Evolutionary conservation across 2,329 filamentous ascomycete species (phyloP).

Genomic region (Setomelanomma holmii): DNA sequence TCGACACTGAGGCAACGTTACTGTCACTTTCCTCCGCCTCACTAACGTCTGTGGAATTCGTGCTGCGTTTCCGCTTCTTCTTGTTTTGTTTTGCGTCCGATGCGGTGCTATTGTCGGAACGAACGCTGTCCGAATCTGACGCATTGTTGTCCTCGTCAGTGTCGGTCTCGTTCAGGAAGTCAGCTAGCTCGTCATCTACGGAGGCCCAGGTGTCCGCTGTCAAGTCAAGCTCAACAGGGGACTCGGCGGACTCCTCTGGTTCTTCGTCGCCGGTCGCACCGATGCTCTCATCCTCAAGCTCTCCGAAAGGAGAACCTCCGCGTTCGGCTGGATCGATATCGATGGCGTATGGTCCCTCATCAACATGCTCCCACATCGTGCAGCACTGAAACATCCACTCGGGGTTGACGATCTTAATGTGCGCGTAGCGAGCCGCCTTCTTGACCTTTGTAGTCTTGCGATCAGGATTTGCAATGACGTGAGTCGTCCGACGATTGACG

Average conservation of each 20-base stretch:
- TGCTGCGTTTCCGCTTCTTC: conserved; percentile 47
- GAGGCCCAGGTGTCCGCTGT: conserved; percentile 52
- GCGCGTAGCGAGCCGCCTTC: conserved; percentile 78
- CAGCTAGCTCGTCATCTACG: conserved; percentile 74
- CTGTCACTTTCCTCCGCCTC: conserved; percentile 53
- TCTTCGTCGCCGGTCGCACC: conserved; percentile 49
- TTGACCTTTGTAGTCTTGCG: conserved; percentile 89
- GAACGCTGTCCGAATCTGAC: conserved; percentile 44
- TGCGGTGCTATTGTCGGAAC: conserved; percentile 37
- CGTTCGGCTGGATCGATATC: conserved; percentile 73
- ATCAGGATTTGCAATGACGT: conserved; percentile 74
- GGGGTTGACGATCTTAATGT: conserved; percentile 89
- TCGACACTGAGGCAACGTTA: conserved; percentile 45
- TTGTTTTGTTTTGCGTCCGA: conserved; percentile 31
- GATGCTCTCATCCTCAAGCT: conserved; percentile 54
- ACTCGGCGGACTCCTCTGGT: conserved; percentile 35
- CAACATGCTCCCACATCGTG: conserved; percentile 79
- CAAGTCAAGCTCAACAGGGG: conserved; percentile 33
- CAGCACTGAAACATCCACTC: conserved; percentile 89
- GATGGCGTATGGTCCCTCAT: conserved; percentile 81
- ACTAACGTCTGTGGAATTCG: conserved; percentile 38
- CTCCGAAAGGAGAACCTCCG: conserved; percentile 46
- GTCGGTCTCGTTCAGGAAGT: conserved; percentile 67
- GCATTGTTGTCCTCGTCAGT: conserved; percentile 39
- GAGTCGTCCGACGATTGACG: conserved; percentile 65